Base-by-base conservation (phyloP, 1,284 basidiomycete species). In the Paramarasmius palmivorus region DNA sequence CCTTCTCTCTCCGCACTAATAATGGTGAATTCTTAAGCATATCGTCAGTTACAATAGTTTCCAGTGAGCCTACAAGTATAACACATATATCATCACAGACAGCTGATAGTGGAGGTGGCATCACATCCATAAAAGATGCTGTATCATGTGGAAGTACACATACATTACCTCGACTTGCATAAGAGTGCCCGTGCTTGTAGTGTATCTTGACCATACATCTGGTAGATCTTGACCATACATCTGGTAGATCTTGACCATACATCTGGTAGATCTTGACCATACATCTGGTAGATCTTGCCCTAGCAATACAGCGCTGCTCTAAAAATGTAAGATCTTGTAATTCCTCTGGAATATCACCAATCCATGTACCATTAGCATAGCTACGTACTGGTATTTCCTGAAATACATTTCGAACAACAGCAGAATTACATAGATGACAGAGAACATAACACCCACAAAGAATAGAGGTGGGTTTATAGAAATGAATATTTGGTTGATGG, bases 311-410 rank as follows among this genome's bases (percentile, higher is more conserved):
- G 46, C 51, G 49, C 39, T 57, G 53, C 37, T 57, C 56, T 5
- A 57, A 20, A 37, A 57, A 57, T 1, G 56, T 52, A 1, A 57
- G 34, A 32, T 45, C 56, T n/a, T 37, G 29, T 5, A 57, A 53
- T 29, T 42, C 41, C 22, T 42, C 49, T 1, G 56, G 56, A 22
- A 54, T 20, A 8, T 29, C 15, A 0, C 56, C 56, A 2, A 42
- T 51, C 53, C 53, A 57, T 9, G 51, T 17, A 2, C 57, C 57
- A 34, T 58, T 58, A 2, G 57, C 57, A 49, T 57, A 57, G 39
- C 53, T 54, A 10, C 53, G 42, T 1, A 55, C 20, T 19, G 56
- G 56, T 2, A 57, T 54, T 8, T 36, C 19, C 1, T 4, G 23
- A 34, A 56, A 56, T 49, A 39, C 35, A 40, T 40, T n/a, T n/a